Evolutionary conservation across 805 yeast species (phyloP), one percentile per base, ranked within the genome.

Genomic region (Sungouiozyma intestinalis): DNA sequence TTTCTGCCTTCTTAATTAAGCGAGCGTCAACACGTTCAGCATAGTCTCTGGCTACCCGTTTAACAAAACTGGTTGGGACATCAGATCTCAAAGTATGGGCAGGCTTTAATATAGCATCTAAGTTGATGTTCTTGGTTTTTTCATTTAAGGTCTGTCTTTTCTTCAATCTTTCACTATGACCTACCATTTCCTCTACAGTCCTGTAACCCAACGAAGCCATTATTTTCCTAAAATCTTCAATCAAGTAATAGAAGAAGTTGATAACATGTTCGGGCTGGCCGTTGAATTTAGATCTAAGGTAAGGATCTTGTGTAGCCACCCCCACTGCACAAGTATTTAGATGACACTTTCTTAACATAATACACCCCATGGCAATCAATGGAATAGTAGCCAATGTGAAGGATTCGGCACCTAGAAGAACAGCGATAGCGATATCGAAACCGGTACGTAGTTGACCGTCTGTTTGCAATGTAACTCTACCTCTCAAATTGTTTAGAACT

Each of bases 201-300:
- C 97, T 77, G 79, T 81, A 92, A 43, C 98, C 98, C 49, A 90
- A 77, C 58, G 79, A 76, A 35, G 98, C 96, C 98, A 90, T 90
- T 55, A 85, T 81, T 45, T 73, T 76, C 61, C 98, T 77, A 60
- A 92, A 76, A 67, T 90, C 98, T 55, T 87, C 85, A 43, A 96
- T 80, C 62, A 90, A 72, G 68, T 88, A 92, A 72, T 82, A 90
- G 75, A 92, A 92, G 74, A 90, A 92, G 73, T 90, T 90, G 66
- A 90, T 88, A 45, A 90, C 97, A 60, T 90, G 97, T 68, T 90
- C 98, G 40, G 98, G 98, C 40, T 96, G 88, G 60, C 98, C 98
- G 57, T 76, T 73, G 68, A 90, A 90, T 66, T 90, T 92, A 67
- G 77, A 77, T 67, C 98, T 78, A 52, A 90, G 73, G 51, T 79